Base-by-base conservation (phyloP, 495 filamentous ascomycete species). In the Penicillium paxilli region DNA sequence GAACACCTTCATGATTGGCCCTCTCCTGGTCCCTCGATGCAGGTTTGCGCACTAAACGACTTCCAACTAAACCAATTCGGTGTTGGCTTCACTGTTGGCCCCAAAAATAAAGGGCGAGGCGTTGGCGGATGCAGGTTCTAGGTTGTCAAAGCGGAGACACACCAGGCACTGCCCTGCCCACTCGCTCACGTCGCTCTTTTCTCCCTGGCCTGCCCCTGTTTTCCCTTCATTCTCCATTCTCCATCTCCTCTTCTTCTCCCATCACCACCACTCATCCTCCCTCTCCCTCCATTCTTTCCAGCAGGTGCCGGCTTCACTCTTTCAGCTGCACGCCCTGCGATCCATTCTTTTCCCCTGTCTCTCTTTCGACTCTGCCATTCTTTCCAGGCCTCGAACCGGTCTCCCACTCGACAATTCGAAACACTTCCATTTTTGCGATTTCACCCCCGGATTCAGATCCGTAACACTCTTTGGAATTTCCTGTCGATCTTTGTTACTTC, bases 251-350 rank as follows among this genome's bases (percentile, higher is more conserved):
- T 59, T 60, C 49, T 62, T 61, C 67, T 58, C 70, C 63, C 69
- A 66, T 28, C 64, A n/a, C n/a, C 8, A 3, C 8, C 30, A 9
- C 65, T 69, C 73, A 70, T 71, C 69, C 64, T 68, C 57, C 64
- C 46, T 57, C 62, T 54, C 64, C 54, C 49, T 64, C 59, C 65
- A 52, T 63, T 64, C 63, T 50, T 63, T 54, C 62, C 40, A 67
- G 77, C 79, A 79, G 79, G 82, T 80, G 72, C 80, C 87, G 82
- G 85, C 89, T 92, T 91, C 89, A 91, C 82, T 92, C 89, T 81
- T 90, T 92, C 72, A 87, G 84, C 83, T 82, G 80, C 57, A 65
- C 72, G 70, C 70, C 69, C 61, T 77, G 80, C 80, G 66, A 67
- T 83, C 74, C 82, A 66, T 74, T 85, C 82, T 65, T 73, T 75